phyloP scores from a whole-genome alignment of 2,329 filamentous ascomycete genomes.

The Nigrospora sphaerica region DNA sequence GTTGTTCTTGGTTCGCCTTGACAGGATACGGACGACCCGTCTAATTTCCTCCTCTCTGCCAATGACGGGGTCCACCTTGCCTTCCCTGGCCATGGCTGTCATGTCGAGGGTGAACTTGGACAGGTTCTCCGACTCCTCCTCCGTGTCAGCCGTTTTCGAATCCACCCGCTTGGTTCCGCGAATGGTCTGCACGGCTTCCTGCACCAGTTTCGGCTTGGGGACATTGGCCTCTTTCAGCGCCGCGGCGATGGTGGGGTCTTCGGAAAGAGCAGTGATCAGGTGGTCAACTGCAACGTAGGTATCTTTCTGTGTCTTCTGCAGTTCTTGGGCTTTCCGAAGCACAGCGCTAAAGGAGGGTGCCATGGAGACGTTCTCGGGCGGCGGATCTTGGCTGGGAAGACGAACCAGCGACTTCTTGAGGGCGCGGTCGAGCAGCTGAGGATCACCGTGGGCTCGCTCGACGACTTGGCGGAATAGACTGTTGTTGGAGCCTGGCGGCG shows the following conservation, averaged over 20 bases:
- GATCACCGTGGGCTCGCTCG: constrained; percentile 87
- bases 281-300: constrained; percentile 92
- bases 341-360: constrained; percentile 77
- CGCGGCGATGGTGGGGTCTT: constrained; percentile 68
- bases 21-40: constrained; percentile 84
- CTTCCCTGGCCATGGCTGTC: constrained; percentile 92
- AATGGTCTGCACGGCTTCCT: constrained; percentile 85
- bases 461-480: constrained; percentile 94
- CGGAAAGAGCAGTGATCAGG: constrained; percentile 75
- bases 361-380: constrained; percentile 80
- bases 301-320: constrained; percentile 97
- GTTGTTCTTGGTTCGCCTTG: constrained; percentile 95
- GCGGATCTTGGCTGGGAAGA: constrained; percentile 88
- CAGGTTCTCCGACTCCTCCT: constrained; percentile 88
- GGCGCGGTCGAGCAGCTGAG: constrained; percentile 78
- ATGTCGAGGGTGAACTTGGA: constrained; percentile 99
- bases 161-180: constrained; percentile 90
- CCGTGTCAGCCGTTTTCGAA: constrained; percentile 89
- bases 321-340: constrained; percentile 74
- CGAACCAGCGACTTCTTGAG: constrained; percentile 90
- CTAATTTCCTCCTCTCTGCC: constrained; percentile 94
- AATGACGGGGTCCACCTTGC: constrained; percentile 96
- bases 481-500: constrained; percentile 51
- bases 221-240: constrained; percentile 81
- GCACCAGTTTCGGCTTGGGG: constrained; percentile 82